A percentile compares a stretch with the other conserved stretches of the same genome.
These are phyloP conservation scores for Boletus tomentosulus DNA, from an alignment of 768 basidiomycete species.

Conservation along the genomic window DNA sequence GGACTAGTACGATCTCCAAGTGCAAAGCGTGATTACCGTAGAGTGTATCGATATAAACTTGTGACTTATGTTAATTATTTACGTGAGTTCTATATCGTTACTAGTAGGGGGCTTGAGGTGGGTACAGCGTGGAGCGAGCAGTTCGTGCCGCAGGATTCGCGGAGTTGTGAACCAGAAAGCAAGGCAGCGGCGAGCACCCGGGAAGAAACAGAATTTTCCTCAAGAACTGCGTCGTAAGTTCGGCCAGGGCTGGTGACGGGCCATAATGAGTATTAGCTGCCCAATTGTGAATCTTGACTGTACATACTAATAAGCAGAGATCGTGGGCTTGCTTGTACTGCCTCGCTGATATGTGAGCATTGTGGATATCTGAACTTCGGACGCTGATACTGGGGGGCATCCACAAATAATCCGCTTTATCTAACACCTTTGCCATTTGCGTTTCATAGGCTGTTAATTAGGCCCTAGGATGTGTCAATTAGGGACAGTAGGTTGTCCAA, in stretches of 20 bases:
- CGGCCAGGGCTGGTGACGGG: slow-evolving; percentile 3
- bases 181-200: neutral
- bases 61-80: slow-evolving; percentile 16
- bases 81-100: slow-evolving; percentile 3
- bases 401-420: slow-evolving; percentile 18
- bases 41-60: neutral
- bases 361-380: slow-evolving; percentile 12
- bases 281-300: slow-evolving; percentile 5
- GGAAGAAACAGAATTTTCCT: neutral
- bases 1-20: slow-evolving; percentile 1
- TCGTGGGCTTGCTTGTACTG: slow-evolving; percentile 16
- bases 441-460: slow-evolving; percentile 31
- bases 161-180: slow-evolving; percentile 25
- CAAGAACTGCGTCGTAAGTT: slow-evolving; percentile 10
- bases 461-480: slow-evolving; percentile 24
- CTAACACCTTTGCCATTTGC: slow-evolving; percentile 24
- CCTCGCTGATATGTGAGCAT: slow-evolving; percentile 25
- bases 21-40: neutral
- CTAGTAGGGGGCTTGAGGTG: neutral
- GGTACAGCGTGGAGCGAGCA: neutral
- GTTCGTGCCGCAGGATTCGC: slow-evolving; percentile 28
- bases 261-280: slow-evolving; percentile 12
- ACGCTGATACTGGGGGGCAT: slow-evolving; percentile 15
- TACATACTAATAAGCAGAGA: slow-evolving; percentile 11
- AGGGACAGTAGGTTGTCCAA: slow-evolving; percentile 24